Base-by-base conservation (phyloP, 768 basidiomycete genomes). In the Scleroderma bovista region DNA sequence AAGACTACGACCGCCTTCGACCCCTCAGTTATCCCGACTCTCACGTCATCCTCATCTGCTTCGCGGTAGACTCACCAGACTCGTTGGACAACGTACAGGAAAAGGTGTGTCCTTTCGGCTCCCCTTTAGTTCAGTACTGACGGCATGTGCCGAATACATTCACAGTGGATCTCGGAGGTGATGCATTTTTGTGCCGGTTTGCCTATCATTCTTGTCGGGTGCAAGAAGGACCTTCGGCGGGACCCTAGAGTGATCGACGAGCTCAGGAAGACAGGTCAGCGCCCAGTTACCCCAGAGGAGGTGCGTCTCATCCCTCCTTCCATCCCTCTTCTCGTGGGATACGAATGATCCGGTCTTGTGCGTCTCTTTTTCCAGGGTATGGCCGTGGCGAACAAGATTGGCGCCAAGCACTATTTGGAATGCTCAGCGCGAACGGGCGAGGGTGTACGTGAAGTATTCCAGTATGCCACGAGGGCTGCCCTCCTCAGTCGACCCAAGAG, bases 81-180 rank as follows among this genome's bases (percentile, higher is more conserved):
- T 97, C 94, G 44, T 78, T 99, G 57, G 96, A 96, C 73, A 99
- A 99, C 82, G 96, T 99, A 26, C 93, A 97, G 77, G 96, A 99
- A 77, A 98, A 98, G 89, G 96, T 89, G 37, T 52, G 83, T n/a
- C 23, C 42, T 37, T 23, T 47, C 22, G n/a, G n/a, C 50, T 47
- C 51, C 33, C 26, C 43, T 53, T 11, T 22, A 13, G 22, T 34
- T 43, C 40, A 44, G 20, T 49, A 10, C 43, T 57, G 31, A 59
- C 41, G 37, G 37, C 38, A 47, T 42, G 16, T 41, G 50, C 42
- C 36, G 41, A 29, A 54, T 58, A 11, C 19, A 19, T 59, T 36
- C 4, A n/a, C 34, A 97, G 93, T 99, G 95, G 95, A 95, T 97
- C 63, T 90, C 93, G 34, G 95, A 99, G 67, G 94, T 99, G 38